Evolutionary conservation across 306 rosid species (phyloP).

Genomic region (Vachellia collinsii): DNA sequence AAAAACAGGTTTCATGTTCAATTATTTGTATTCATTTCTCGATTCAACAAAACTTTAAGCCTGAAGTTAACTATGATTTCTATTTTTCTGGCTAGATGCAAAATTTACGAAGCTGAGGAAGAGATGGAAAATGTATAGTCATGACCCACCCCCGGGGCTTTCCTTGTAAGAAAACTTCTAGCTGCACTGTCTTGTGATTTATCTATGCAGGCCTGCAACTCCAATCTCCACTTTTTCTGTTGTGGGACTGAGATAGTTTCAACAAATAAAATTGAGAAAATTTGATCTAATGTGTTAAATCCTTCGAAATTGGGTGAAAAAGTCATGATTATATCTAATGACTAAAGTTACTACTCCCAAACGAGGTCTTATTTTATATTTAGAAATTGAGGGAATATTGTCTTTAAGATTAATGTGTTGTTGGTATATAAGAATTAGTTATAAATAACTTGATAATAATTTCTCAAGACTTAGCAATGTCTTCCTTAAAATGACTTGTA

Average conservation of each 20-base stretch:
- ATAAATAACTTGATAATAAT: too few species aligned
- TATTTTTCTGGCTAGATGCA: background rate
- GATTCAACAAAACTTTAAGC: background rate
- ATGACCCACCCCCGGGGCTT: too few species aligned
- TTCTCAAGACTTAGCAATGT: too few species aligned
- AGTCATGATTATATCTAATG: too few species aligned
- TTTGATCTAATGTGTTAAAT: background rate
- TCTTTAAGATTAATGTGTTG: too few species aligned
- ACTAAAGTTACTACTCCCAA: too few species aligned
- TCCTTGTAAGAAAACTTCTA: too few species aligned
- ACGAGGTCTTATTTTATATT: too few species aligned
- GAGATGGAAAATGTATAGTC: background rate
- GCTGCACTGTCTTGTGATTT: background rate
- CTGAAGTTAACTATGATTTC: background rate
- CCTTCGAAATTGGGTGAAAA: background rate
- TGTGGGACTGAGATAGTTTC: background rate
- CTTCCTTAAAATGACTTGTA: background rate
- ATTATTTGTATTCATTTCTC: background rate
- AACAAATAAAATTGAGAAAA: background rate
- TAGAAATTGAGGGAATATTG: too few species aligned
- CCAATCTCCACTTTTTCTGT: background rate
- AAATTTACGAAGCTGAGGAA: background rate
- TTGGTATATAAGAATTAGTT: too few species aligned
- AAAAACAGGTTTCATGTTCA: slow-evolving; percentile 20
- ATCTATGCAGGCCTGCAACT: background rate